Evolutionary conservation across 75 land plant genomes (phyloP), one percentile per base, ranked within the genome.

Genomic region (Gnetum montanum): DNA sequence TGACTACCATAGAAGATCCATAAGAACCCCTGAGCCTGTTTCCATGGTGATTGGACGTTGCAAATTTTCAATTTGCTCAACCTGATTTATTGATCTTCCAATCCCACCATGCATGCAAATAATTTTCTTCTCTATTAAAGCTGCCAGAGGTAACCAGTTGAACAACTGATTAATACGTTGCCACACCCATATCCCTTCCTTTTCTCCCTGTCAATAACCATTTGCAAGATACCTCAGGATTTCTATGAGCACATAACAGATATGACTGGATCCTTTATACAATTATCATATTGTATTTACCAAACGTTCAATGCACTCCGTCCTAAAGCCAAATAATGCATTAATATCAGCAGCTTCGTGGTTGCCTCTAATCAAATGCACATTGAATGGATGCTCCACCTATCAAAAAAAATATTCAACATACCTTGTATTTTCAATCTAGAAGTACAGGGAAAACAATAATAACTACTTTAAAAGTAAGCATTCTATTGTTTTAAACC

Each of bases 91-190:
- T 25, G 70, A 67, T 22, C 64, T 65, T 15, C 70, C 70, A 61
- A 67, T 67, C 26, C 70, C 70, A 63, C 70, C 70, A 48, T 67
- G 70, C 70, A 67, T 67, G 47, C 70, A 67, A 22, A 67, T 67
- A 10, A 67, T 67, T 29, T 67, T 67, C 18, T 63, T 46, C 26
- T 67, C 70, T 8, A 67, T 63, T 15, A 67, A 24, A 34, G 70
- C 70, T 26, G 70, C 70, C 22, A 67, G 33, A 13, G 70, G 70
- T 22, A 67, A 54, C 70, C 70, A 67, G 19, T 67, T 49, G 30
- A 67, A 67, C 23, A 67, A 34, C 29, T 67, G 66, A 40, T 67
- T 67, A 19, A 67, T 49, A 23, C 70, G 70, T 30, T 49, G 67
- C 70, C 70, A 67, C 20, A 44, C 70, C 69, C 69, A 67, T 47